Conservation (phyloP, 2,329 filamentous ascomycete genomes). For the Hymenoscyphus fraxineus region DNA sequence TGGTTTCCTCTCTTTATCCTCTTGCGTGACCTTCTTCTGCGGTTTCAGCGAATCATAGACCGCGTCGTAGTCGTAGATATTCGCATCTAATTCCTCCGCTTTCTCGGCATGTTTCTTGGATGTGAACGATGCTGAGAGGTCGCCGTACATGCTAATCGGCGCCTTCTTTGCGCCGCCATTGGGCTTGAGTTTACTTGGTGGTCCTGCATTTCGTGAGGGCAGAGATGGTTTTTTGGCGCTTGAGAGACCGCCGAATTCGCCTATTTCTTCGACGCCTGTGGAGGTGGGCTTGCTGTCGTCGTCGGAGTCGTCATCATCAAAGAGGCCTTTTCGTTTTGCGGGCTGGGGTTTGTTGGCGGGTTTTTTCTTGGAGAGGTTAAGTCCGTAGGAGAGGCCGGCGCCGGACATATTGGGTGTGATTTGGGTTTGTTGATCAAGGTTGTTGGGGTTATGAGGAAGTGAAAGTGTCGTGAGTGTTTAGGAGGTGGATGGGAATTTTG, state of each 20-base stretch:
- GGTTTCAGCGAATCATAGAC: constrained; percentile 76
- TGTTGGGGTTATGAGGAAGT: neutral
- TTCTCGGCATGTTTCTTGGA: constrained; percentile 61
- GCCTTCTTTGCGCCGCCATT: constrained; percentile 38
- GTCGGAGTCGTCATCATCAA: constrained; percentile 57
- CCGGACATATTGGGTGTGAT: constrained; percentile 29
- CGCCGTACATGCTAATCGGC: constrained; percentile 51
- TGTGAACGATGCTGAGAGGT: constrained; percentile 62
- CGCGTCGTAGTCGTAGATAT: constrained; percentile 81
- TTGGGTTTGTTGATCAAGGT: neutral
- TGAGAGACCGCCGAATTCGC: constrained; percentile 53
- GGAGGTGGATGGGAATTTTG: constrained; percentile 4
- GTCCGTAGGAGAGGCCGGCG: constrained; percentile 50
- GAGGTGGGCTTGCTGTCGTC: constrained; percentile 39
- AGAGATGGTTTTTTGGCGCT: constrained; percentile 34
- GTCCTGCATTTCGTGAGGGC: constrained; percentile 33
- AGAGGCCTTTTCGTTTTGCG: constrained; percentile 51
- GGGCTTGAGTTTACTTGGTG: constrained; percentile 31
- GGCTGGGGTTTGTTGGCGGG: constrained; percentile 44
- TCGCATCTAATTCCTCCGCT: constrained; percentile 64
- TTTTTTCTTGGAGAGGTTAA: constrained; percentile 58
- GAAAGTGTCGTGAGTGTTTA: neutral
- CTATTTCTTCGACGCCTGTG: constrained; percentile 53
- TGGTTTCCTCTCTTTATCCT: constrained; percentile 59
- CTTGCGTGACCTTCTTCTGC: constrained; percentile 52